A percentile compares a stretch with the other conserved stretches of the same genome.
phyloP scores from a whole-genome alignment of 2,329 filamentous ascomycete species.

The Stylonectria norvegica region DNA sequence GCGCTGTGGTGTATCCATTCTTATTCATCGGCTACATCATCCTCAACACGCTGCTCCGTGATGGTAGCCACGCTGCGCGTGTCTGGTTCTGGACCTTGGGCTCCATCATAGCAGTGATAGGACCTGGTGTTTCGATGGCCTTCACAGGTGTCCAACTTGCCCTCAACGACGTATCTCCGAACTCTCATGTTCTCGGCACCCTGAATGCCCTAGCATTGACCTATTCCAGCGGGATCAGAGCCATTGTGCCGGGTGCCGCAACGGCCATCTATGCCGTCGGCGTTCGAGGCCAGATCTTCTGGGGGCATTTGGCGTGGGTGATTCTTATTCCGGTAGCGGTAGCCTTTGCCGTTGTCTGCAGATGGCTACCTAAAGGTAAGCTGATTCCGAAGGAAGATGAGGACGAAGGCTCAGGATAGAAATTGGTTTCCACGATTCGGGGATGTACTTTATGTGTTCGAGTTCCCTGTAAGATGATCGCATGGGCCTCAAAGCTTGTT shows the following conservation, averaged over 20 bases:
- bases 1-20: constrained; percentile 55
- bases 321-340: constrained; percentile 32
- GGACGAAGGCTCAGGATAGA: constrained; percentile 5
- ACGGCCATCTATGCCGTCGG: constrained; percentile 67
- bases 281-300: constrained; percentile 56
- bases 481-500: too few species aligned
- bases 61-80: constrained; percentile 34
- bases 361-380: constrained; percentile 29
- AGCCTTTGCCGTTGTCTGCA: constrained; percentile 24
- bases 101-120: constrained; percentile 45
- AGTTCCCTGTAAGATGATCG: too few species aligned
- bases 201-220: constrained; percentile 64
- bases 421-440: too few species aligned
- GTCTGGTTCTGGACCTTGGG: constrained; percentile 54
- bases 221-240: constrained; percentile 56
- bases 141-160: constrained; percentile 71
- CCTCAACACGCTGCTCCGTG: constrained; percentile 46
- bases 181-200: constrained; percentile 60
- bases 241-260: constrained; percentile 63
- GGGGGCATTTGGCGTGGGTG: constrained; percentile 52
- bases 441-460: too few species aligned
- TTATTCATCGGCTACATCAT: constrained; percentile 59
- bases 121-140: constrained; percentile 63
- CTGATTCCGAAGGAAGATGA: constrained; percentile 10
- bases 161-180: constrained; percentile 70